Percentiles rank a stretch among this genome's conserved stretches.
These are phyloP conservation scores for Ulota crispa DNA, from an alignment of 225 moss, liverwort and hornwort genomes.

Conservation along the genomic window DNA sequence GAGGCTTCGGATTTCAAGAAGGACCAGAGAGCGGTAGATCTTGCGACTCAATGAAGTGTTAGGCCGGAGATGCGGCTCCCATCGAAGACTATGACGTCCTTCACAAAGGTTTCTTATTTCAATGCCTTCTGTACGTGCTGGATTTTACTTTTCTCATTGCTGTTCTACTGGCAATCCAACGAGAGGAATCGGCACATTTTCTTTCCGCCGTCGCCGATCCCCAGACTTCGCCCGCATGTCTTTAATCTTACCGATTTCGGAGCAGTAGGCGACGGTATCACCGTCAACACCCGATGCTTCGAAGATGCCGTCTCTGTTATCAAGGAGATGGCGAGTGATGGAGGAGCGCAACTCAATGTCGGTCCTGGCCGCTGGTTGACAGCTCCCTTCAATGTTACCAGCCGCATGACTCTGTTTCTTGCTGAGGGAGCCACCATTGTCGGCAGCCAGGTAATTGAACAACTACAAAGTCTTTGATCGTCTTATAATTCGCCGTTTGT, in stretches of 20 bases:
- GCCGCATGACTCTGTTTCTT: constrained; percentile 64
- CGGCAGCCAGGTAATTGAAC: constrained; percentile 41
- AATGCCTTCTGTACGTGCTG: constrained; percentile 49
- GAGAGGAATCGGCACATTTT: background rate
- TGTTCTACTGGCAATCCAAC: constrained; percentile 46
- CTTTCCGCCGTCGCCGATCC: constrained; percentile 15
- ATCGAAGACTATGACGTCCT: constrained; percentile 32
- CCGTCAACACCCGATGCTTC: constrained; percentile 50
- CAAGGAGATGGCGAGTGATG: constrained; percentile 29
- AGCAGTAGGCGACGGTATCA: constrained; percentile 62
- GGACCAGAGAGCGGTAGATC: background rate
- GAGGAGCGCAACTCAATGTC: constrained; percentile 57
- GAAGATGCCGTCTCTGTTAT: constrained; percentile 49
- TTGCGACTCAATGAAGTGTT: background rate
- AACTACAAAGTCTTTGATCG: background rate
- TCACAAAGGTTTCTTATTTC: constrained; percentile 35
- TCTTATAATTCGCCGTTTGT: too few species aligned
- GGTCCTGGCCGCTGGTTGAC: constrained; percentile 63
- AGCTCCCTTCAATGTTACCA: constrained; percentile 64
- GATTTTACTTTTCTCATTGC: constrained; percentile 37
- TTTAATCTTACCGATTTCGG: constrained; percentile 63
- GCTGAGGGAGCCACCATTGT: constrained; percentile 48
- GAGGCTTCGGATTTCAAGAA: background rate
- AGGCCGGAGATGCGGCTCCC: background rate
- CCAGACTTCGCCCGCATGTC: constrained; percentile 40